Evolutionary conservation across 768 basidiomycete genomes (phyloP), one percentile per base, ranked within the genome.

Genomic region (Macrolepiota dolichaula): DNA sequence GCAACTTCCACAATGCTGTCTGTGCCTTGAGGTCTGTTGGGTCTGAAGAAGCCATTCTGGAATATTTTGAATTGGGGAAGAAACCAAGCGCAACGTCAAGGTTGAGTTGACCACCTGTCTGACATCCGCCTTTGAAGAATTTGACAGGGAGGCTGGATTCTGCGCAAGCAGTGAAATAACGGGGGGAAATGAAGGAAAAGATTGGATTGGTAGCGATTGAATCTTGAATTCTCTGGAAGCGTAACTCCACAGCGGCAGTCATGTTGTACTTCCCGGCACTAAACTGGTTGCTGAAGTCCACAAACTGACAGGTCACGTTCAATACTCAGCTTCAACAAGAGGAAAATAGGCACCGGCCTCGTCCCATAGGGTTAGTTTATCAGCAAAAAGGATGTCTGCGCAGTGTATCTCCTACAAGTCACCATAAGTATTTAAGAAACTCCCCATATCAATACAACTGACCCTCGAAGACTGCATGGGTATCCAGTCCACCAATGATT

Each of bases 211-310:
- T 32, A 3, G 29, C 29, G 29, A 32, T 32, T 7, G 66, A 67
- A 36, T 67, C 63, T 19, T 55, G 63, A 42, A 66, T 67, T 19
- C 62, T 63, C n/a, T 64, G 46, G 13, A 24, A 57, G 9, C 66
- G 35, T 40, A 67, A 58, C 27, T 65, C 66, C 1, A 37, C 49
- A 4, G 65, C 65, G n/a, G 59, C 65, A 22, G 66, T 57, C n/a
- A 57, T 47, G 53, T 67, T 64, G 51, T 66, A 67, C 24, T 64
- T 64, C 25, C 66, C 66, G 27, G 52, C 65, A 22, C 66, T 65
- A 59, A 57, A 64, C 13, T 53, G 44, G 50, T 67, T 62, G 55
- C 65, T 67, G 56, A 54, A 65, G 22, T 62, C 55, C n/a, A 55
- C 38, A 38, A 64, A 53, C 66, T 67, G 29, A n/a, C n/a, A n/a